phyloP scores from a whole-genome alignment of 495 filamentous ascomycete genomes.

The Darksidea phi region DNA sequence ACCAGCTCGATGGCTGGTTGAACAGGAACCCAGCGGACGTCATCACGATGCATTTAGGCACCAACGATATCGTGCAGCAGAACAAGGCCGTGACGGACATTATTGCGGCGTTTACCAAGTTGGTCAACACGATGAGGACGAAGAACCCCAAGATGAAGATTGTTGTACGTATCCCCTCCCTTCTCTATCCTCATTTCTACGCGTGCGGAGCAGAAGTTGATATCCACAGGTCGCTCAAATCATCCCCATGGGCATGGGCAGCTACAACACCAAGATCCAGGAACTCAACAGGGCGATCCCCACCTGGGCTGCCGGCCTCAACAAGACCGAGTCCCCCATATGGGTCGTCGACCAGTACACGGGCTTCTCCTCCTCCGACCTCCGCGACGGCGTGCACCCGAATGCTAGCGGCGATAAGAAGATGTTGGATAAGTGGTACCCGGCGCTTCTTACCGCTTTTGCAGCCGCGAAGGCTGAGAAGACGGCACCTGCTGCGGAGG shows the following conservation, averaged over 20 bases:
- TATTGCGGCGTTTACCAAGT: slow-evolving; percentile 49
- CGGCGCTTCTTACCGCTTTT: slow-evolving; percentile 46
- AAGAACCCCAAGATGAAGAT: slow-evolving; percentile 54
- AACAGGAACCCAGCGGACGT: slow-evolving; percentile 50
- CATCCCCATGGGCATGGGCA: slow-evolving; percentile 49
- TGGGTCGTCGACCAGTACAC: slow-evolving; percentile 54
- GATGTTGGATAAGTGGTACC: slow-evolving; percentile 50
- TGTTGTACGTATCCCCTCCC: slow-evolving; percentile 44
- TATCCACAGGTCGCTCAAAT: slow-evolving; percentile 55
- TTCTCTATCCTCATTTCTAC: too few relatives aligned
- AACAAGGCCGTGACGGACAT: slow-evolving; percentile 47
- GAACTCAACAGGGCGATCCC: slow-evolving; percentile 52
- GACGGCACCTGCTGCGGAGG: background rate
- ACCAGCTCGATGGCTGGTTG: slow-evolving; percentile 53
- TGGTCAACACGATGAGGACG: slow-evolving; percentile 49
- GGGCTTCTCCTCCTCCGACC: slow-evolving; percentile 44
- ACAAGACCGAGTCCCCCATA: slow-evolving; percentile 52
- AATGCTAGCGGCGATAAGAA: slow-evolving; percentile 49
- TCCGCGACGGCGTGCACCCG: slow-evolving; percentile 53
- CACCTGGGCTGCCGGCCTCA: slow-evolving; percentile 48
- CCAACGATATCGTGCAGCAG: slow-evolving; percentile 52
- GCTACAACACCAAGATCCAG: slow-evolving; percentile 44
- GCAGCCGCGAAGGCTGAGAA: slow-evolving; percentile 9
- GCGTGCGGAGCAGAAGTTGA: too few relatives aligned
- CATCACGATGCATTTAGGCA: slow-evolving; percentile 55